Conservation (phyloP, 2,329 filamentous ascomycete species). For the Chrysoporthe deuterocubensis region DNA sequence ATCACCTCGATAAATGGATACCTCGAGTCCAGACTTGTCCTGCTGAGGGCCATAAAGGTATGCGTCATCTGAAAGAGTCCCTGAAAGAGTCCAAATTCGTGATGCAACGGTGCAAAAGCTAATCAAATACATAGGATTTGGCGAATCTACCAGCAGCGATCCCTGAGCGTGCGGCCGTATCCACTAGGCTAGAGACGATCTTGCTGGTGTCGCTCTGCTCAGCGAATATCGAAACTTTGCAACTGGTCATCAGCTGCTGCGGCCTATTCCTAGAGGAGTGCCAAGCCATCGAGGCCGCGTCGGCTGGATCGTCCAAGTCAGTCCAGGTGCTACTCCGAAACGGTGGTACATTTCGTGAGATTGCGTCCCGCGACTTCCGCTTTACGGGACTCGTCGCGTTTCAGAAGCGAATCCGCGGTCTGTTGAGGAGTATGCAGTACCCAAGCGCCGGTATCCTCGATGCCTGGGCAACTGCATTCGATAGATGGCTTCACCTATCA, state of each 20-base stretch:
- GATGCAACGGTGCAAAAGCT: background rate
- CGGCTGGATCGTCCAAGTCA: conserved; percentile 51
- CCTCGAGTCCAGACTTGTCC: conserved; percentile 56
- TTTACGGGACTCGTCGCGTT: conserved; percentile 73
- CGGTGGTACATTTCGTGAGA: conserved; percentile 62
- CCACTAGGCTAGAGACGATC: conserved; percentile 63
- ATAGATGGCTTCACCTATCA: conserved; percentile 66
- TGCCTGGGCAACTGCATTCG: conserved; percentile 69
- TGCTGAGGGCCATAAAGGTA: conserved; percentile 48
- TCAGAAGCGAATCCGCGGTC: conserved; percentile 65
- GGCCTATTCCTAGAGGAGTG: conserved; percentile 66
- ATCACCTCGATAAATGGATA: conserved; percentile 58
- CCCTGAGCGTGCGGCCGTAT: conserved; percentile 56
- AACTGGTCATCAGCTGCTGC: conserved; percentile 65
- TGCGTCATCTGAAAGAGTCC: background rate
- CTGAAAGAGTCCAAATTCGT: too few species aligned
- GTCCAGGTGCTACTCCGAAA: conserved; percentile 60
- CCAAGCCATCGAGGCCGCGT: conserved; percentile 55
- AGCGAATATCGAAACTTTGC: conserved; percentile 67
- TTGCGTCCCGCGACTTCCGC: conserved; percentile 65
- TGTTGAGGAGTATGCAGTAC: conserved; percentile 63
- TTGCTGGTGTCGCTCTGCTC: conserved; percentile 68
- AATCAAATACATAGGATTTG: conserved; percentile 49
- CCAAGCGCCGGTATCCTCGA: conserved; percentile 69
- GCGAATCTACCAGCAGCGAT: conserved; percentile 58